Conservation (phyloP, 164 flowering plant species). For the Paratinospora sagittata region DNA sequence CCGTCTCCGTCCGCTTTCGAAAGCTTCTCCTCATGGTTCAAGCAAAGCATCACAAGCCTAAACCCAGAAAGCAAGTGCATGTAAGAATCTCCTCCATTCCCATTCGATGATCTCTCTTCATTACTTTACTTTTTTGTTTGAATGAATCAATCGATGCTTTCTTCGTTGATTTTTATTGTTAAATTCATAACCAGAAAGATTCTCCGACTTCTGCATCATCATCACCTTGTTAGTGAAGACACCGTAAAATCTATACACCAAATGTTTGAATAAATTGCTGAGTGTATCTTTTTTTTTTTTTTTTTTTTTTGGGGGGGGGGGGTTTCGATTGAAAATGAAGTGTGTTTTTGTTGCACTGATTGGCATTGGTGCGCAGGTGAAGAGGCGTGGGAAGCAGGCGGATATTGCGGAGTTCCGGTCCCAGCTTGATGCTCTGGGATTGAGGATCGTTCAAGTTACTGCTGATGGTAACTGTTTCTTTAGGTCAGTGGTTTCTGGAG, state of each 20-base stretch:
- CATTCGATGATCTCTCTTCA: background rate
- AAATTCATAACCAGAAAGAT: background rate
- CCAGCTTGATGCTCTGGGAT: conserved; percentile 70
- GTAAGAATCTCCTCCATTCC: conserved; percentile 23
- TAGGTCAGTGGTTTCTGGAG: conserved; percentile 41
- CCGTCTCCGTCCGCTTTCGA: too few relatives aligned
- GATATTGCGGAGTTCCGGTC: conserved; percentile 52
- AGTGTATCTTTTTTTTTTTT: too few relatives aligned
- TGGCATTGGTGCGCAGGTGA: conserved; percentile 30
- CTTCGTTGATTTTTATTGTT: background rate
- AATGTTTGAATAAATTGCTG: too few relatives aligned
- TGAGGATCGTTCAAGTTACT: conserved; percentile 63
- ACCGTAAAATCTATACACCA: background rate
- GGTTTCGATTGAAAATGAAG: too few relatives aligned
- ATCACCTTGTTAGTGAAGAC: background rate
- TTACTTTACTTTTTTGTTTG: background rate
- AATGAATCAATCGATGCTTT: background rate
- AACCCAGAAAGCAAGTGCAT: conserved; percentile 33
- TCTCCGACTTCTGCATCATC: background rate
- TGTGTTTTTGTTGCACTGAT: background rate
- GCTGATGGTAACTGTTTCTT: conserved; percentile 95
- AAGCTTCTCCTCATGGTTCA: conserved; percentile 38
- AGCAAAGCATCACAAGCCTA: conserved; percentile 47
- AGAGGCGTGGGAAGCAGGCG: conserved; percentile 53
- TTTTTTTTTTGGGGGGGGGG: too few relatives aligned